phyloP scores from a whole-genome alignment of 2,329 filamentous ascomycete species.

The Colletotrichum sp. region DNA sequence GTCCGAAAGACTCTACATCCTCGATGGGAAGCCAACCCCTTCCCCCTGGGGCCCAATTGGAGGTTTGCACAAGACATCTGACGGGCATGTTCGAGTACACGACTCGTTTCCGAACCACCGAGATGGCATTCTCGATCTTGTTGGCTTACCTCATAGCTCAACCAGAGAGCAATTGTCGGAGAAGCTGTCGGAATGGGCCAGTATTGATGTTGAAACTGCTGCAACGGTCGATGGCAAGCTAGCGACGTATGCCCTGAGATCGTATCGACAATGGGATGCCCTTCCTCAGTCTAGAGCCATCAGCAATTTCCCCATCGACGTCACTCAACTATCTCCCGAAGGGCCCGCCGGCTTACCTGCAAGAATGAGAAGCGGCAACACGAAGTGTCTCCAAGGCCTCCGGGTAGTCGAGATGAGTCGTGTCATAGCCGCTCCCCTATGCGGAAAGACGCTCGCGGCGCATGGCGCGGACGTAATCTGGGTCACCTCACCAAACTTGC shows the following conservation, averaged over 20 bases:
- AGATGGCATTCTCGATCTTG: conserved; percentile 43
- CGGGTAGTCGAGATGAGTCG: conserved; percentile 38
- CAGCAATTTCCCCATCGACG: conserved; percentile 48
- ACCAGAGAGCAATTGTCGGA: conserved; percentile 42
- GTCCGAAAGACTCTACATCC: conserved; percentile 53
- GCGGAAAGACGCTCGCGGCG: conserved; percentile 34
- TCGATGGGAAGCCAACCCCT: conserved; percentile 40
- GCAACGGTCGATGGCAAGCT: conserved; percentile 41
- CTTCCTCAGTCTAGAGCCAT: conserved; percentile 51
- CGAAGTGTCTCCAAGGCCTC: conserved; percentile 28
- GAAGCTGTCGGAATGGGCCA: conserved; percentile 42
- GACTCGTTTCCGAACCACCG: conserved; percentile 59
- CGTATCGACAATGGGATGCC: conserved; percentile 55
- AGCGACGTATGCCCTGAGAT: conserved; percentile 55
- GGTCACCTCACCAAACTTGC: conserved; percentile 34
- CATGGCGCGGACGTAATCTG: conserved; percentile 38
- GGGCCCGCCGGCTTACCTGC: conserved; percentile 19
- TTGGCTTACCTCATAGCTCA: conserved; percentile 40
- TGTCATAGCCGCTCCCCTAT: conserved; percentile 38
- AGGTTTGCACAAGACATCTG: conserved; percentile 54
- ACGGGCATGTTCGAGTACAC: conserved; percentile 61
- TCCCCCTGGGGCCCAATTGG: conserved; percentile 49
- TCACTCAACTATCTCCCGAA: conserved; percentile 37
- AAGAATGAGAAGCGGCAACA: conserved; percentile 43
- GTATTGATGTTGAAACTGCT: conserved; percentile 52